A percentile compares a stretch with the other conserved stretches of the same genome.
phyloP scores from a whole-genome alignment of 2,329 filamentous ascomycete species.

The Fusarium musae region DNA sequence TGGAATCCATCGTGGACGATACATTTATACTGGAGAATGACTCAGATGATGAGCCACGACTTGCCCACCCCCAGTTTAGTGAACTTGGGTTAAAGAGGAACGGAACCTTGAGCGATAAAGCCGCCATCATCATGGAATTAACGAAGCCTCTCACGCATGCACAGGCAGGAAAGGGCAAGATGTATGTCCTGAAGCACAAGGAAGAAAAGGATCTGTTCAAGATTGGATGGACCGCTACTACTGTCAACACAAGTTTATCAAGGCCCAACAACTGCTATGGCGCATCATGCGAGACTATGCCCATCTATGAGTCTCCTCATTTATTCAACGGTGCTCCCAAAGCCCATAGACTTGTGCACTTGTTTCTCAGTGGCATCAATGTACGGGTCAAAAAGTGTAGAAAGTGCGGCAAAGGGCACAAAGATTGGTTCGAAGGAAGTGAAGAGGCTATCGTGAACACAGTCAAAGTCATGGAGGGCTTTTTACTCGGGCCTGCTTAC shows the following conservation, averaged over 20 bases:
- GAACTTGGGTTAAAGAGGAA: background rate
- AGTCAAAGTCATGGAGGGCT: conserved; percentile 18
- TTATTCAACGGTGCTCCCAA: conserved; percentile 11
- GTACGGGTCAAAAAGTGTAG: background rate
- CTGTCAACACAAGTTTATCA: background rate
- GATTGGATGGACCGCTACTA: conserved; percentile 14
- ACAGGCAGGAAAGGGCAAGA: background rate
- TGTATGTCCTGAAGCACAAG: conserved; percentile 21
- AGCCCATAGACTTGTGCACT: conserved; percentile 8
- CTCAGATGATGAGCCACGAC: background rate
- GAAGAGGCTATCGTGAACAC: background rate
- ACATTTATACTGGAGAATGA: background rate
- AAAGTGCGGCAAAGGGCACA: conserved; percentile 9
- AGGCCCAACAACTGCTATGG: conserved; percentile 19
- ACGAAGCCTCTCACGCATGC: background rate
- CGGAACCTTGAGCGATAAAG: background rate
- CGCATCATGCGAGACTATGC: background rate
- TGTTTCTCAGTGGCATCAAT: background rate
- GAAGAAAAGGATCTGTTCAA: conserved; percentile 4
- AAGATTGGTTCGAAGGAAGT: background rate
- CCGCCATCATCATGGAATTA: conserved; percentile 4
- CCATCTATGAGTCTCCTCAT: conserved; percentile 7
- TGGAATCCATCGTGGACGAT: background rate
- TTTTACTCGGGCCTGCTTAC: conserved; percentile 13
- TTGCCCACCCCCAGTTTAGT: background rate